Conservation (phyloP, 208 protist species). For the Acanthamoeba lenticulata region DNA sequence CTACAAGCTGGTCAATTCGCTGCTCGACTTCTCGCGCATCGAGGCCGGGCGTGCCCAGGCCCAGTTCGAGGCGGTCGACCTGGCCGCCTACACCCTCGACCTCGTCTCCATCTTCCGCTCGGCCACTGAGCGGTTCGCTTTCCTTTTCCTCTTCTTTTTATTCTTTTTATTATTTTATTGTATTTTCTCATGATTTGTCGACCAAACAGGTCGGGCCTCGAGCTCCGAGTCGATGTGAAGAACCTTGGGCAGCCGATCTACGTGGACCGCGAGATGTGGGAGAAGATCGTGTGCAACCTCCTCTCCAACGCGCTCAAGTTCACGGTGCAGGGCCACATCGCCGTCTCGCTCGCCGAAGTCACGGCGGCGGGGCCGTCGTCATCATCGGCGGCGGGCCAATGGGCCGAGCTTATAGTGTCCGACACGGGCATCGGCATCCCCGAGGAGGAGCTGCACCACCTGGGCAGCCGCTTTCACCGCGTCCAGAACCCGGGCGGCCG, state of each 20-base stretch:
- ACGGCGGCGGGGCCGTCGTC: too few relatives aligned
- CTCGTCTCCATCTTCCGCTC: slow-evolving; percentile 49
- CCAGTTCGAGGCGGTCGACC: slow-evolving; percentile 71
- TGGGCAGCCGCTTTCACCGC: slow-evolving; percentile 66
- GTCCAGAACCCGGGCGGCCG: background rate
- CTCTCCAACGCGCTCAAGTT: slow-evolving; percentile 74
- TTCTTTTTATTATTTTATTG: too few relatives aligned
- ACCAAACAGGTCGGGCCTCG: background rate
- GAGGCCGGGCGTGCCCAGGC: slow-evolving; percentile 68
- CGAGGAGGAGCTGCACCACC: slow-evolving; percentile 30
- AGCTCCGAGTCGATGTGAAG: background rate
- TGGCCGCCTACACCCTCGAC: slow-evolving; percentile 41
- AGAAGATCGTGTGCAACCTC: slow-evolving; percentile 72
- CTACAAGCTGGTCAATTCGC: slow-evolving; percentile 68
- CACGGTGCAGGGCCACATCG: slow-evolving; percentile 63
- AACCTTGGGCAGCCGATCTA: slow-evolving; percentile 34
- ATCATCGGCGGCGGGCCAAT: too few relatives aligned
- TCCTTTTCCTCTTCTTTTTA: too few relatives aligned
- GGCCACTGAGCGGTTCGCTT: background rate
- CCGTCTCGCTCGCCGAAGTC: too few relatives aligned
- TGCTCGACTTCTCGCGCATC: slow-evolving; percentile 71
- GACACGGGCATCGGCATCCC: slow-evolving; percentile 68
- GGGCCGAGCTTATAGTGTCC: slow-evolving; percentile 25
- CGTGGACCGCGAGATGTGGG: slow-evolving; percentile 67
- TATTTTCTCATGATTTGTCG: too few relatives aligned